Evolutionary conservation across 352 stramenopile genomes (phyloP), one percentile per base, ranked within the genome.

Genomic region (Phytopythium helicoides): DNA sequence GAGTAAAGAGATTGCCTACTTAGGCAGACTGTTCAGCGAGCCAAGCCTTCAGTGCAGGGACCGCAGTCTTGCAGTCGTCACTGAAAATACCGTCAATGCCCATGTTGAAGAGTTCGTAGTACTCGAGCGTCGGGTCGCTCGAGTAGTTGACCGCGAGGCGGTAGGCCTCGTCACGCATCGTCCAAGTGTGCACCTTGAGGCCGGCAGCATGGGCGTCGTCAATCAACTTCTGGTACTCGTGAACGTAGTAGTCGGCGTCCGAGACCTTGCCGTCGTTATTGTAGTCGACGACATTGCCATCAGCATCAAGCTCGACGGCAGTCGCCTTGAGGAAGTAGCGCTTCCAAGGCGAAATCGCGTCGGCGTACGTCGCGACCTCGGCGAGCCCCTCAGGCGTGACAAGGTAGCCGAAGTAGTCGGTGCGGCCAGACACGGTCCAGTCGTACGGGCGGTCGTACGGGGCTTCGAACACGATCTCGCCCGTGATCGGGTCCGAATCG

Each of bases 311-410:
- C 53, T 86, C 59, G 18, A 66, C 58, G 4, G 75, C 64, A 12
- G 83, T 53, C 7, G 68, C 58, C 42, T 83, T 74, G 16, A 91
- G 61, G 36, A 96, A 42, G 47, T 91, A 82, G 57, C 83, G 81
- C 63, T 97, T 97, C 64, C 84, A 90, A 12, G 78, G 80, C 37
- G 84, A 87, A 40, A 96, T 71, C 41, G 76, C 64, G 56, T 84
- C 55, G 21, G 68, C 86, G 65, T 93, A 88, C 40, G 71, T 85
- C 55, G 65, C 70, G 35, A 81, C 76, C 52, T 84, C 84, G 9
- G 70, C 68, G 28, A 94, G 80, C 31, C 76, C 70, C 11, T 63
- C 59, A 8, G 68, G 64, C 37, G 78, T 80, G 50, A 89, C 59
- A 64, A 85, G 41, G 56, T 90, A 70, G 21, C 60, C 53, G 54